Percentiles rank a stretch among this genome's conserved stretches.
Conservation (phyloP, 192 early-diverging fungal genomes). For the Coemansia sp. region DNA sequence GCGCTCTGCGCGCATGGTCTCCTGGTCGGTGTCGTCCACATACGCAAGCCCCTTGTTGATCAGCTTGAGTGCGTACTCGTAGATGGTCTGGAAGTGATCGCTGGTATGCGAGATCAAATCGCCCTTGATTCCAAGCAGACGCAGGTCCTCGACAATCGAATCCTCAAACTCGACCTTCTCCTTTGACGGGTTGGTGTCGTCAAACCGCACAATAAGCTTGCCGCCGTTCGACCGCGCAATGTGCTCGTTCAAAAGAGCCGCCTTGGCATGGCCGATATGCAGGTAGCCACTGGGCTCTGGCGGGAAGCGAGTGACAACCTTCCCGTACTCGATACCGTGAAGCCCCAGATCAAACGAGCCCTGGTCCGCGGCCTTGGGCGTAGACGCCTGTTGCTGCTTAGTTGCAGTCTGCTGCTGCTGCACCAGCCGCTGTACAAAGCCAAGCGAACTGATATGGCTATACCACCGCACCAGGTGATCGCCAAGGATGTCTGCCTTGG, state of each 20-base stretch:
- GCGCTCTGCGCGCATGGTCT: constrained; percentile 87
- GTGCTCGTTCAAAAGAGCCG: constrained; percentile 96
- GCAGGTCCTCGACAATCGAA: constrained; percentile 90
- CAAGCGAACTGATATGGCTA: constrained; percentile 65
- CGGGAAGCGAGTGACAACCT: constrained; percentile 97
- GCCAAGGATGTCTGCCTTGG: constrained; percentile 60
- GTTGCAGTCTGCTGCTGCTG: constrained; percentile 12
- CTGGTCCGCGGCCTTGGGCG: constrained; percentile 67
- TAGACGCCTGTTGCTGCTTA: constrained; percentile 9
- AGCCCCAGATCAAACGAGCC: constrained; percentile 94
- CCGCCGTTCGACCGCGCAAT: constrained; percentile 90
- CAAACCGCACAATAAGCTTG: constrained; percentile 93
- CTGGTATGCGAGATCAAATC: constrained; percentile 86
- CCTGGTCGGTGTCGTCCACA: constrained; percentile 87
- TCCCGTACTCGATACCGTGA: constrained; percentile 74
- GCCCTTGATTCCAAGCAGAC: constrained; percentile 80
- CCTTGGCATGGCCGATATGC: constrained; percentile 99
- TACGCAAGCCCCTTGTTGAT: constrained; percentile 91
- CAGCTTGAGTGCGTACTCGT: constrained; percentile 80
- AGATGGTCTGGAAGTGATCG: constrained; percentile 87
- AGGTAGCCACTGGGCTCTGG: constrained; percentile 98
- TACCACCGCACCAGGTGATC: constrained; percentile 81
- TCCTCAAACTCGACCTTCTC: constrained; percentile 97
- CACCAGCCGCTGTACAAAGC: constrained; percentile 54
- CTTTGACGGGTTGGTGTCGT: constrained; percentile 98